Evolutionary conservation across 225 moss, liverwort and hornwort species (phyloP).

Genomic region (Bryum argenteum): DNA sequence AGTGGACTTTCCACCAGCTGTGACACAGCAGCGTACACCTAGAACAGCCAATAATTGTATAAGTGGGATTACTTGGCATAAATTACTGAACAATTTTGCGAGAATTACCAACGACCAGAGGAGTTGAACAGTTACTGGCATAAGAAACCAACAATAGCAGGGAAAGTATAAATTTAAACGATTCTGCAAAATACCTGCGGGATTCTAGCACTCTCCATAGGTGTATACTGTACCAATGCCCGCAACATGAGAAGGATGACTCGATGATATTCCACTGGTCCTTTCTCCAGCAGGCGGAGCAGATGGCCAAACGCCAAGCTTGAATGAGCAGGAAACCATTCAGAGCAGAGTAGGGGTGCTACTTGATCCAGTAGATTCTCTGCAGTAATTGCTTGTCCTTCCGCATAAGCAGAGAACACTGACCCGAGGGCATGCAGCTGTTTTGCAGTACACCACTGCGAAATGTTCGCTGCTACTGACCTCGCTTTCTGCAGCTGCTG

Average conservation of each 20-base stretch:
- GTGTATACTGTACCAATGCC: slow-evolving; percentile 83
- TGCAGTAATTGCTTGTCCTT: slow-evolving; percentile 82
- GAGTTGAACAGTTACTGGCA: slow-evolving; percentile 3
- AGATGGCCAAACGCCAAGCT: slow-evolving; percentile 96
- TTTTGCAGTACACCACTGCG: slow-evolving; percentile 98
- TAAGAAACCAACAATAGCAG: neutral
- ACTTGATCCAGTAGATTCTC: slow-evolving; percentile 86
- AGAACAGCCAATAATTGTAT: slow-evolving; percentile 24
- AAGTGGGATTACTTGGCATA: slow-evolving; percentile 14
- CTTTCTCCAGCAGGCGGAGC: slow-evolving; percentile 88
- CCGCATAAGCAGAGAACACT: slow-evolving; percentile 91
- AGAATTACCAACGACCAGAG: neutral
- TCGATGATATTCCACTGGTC: slow-evolving; percentile 96
- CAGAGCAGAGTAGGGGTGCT: slow-evolving; percentile 84
- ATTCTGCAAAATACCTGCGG: slow-evolving; percentile 63
- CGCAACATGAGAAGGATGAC: slow-evolving; percentile 96
- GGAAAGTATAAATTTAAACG: neutral
- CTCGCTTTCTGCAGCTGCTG: slow-evolving; percentile 98
- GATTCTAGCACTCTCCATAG: slow-evolving; percentile 91
- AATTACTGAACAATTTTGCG: neutral
- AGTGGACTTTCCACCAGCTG: slow-evolving; percentile 95
- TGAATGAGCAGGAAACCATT: slow-evolving; percentile 98
- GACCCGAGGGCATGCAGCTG: slow-evolving; percentile 81
- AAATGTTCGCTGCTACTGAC: slow-evolving; percentile 96
- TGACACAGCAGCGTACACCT: slow-evolving; percentile 95